phyloP scores from a whole-genome alignment of 176 grass and related monocot genomes.

The Microstegium vimineum region DNA sequence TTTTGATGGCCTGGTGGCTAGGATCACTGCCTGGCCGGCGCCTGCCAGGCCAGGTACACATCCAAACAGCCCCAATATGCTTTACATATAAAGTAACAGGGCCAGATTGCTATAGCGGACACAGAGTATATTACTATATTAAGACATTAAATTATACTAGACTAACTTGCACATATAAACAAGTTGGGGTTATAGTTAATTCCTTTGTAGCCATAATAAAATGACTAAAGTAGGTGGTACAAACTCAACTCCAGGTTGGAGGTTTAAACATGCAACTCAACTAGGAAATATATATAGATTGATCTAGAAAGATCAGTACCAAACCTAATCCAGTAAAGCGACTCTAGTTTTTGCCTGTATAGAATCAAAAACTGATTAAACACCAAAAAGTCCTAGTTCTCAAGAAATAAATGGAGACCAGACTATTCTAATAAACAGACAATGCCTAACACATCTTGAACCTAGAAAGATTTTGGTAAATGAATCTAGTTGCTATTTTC shows the following conservation, averaged over 20 bases:
- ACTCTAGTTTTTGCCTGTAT: not conserved
- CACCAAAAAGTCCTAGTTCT: not conserved
- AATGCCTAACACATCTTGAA: not conserved
- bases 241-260: not conserved
- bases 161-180: not conserved
- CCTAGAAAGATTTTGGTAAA: not conserved
- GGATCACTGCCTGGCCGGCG: too few relatives aligned
- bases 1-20: too few relatives aligned
- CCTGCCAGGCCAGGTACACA: too few relatives aligned
- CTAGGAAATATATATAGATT: not conserved
- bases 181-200: not conserved
- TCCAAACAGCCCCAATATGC: too few relatives aligned
- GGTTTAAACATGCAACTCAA: not conserved
- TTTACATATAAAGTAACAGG: constrained; percentile 3
- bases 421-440: not conserved
- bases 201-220: not conserved
- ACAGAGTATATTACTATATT: not conserved
- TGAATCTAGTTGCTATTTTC: not conserved
- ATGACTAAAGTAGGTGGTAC: not conserved
- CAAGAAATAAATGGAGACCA: not conserved
- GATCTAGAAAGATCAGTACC: not conserved
- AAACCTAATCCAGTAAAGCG: not conserved
- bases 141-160: not conserved
- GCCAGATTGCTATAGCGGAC: not conserved
- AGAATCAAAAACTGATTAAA: not conserved